Conservation (phyloP, 768 basidiomycete species). For the Russula brevipes region DNA sequence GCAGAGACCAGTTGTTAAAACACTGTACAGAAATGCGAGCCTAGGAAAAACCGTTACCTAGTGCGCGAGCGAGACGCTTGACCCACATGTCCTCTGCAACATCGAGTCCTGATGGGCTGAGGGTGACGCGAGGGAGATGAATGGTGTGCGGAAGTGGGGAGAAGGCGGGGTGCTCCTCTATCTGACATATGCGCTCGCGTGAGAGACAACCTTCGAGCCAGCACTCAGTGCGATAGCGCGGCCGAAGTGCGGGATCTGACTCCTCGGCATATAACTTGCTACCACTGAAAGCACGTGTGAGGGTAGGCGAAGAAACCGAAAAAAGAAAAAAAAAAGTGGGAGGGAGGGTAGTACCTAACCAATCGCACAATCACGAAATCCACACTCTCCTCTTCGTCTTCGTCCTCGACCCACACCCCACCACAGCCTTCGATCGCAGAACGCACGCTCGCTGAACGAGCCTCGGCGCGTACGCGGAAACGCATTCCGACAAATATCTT, state of each 20-base stretch:
- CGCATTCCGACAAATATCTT: slow-evolving; percentile 50
- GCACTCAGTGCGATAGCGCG: slow-evolving; percentile 80
- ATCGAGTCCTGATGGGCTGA: slow-evolving; percentile 76
- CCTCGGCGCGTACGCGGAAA: slow-evolving; percentile 65
- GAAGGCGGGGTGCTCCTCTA: slow-evolving; percentile 67
- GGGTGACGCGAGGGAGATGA: slow-evolving; percentile 56
- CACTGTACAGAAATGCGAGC: not conserved
- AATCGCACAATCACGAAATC: slow-evolving; percentile 69
- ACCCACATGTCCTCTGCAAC: slow-evolving; percentile 63
- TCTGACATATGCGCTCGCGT: slow-evolving; percentile 62
- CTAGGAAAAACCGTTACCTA: slow-evolving; percentile 43
- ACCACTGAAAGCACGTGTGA: slow-evolving; percentile 43
- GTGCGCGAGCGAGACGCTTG: slow-evolving; percentile 57
- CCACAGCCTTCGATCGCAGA: slow-evolving; percentile 57
- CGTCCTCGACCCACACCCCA: slow-evolving; percentile 43
- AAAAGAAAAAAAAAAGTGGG: not conserved
- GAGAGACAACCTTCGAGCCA: slow-evolving; percentile 88
- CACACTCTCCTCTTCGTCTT: slow-evolving; percentile 41
- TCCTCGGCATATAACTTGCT: slow-evolving; percentile 63
- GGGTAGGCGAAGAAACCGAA: not conserved
- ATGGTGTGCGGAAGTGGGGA: slow-evolving; percentile 52
- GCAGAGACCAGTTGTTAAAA: not conserved
- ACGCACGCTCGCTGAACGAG: slow-evolving; percentile 51
- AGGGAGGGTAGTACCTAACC: slow-evolving; percentile 49
- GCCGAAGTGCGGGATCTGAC: slow-evolving; percentile 39